Percentiles rank a stretch among this genome's conserved stretches.
Evolutionary conservation across 495 filamentous ascomycete genomes (phyloP).

Genomic region (Xylaria longipes): DNA sequence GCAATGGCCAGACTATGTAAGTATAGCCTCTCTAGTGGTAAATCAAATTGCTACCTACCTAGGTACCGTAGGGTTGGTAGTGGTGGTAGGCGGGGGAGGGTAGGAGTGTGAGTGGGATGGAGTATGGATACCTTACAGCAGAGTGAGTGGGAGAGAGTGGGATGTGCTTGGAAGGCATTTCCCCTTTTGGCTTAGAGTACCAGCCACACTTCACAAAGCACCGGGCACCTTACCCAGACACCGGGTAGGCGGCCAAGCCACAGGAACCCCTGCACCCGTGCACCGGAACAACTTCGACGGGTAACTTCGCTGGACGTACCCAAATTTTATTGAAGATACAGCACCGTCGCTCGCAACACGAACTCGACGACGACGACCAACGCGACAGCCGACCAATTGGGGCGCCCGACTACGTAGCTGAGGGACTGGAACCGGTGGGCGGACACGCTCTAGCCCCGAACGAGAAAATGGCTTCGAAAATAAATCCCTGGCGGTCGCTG

Average conservation of each 20-base stretch:
- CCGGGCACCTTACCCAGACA: background rate
- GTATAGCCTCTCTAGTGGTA: background rate
- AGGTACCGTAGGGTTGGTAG: background rate
- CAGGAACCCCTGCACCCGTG: constrained; percentile 6
- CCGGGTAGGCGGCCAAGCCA: constrained; percentile 9
- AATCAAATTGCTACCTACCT: background rate
- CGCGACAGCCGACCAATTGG: constrained; percentile 4
- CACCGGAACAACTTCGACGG: constrained; percentile 19
- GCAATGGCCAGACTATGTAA: constrained; percentile 1
- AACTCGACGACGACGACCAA: background rate
- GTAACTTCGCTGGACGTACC: background rate
- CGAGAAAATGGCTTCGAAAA: constrained; percentile 57
- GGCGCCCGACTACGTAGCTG: background rate
- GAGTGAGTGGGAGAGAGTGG: background rate
- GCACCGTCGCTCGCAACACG: background rate
- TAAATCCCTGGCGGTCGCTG: constrained; percentile 52
- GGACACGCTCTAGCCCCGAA: constrained; percentile 16
- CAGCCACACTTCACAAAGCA: background rate
- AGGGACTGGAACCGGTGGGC: constrained; percentile 25
- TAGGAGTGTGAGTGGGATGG: background rate
- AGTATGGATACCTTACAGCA: too few species aligned
- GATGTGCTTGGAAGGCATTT: background rate
- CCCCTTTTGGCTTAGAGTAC: background rate
- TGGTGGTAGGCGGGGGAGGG: constrained; percentile 1
- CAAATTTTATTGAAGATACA: constrained; percentile 14